phyloP scores from a whole-genome alignment of 345 rosid genomes.

The Citrus glauca region DNA sequence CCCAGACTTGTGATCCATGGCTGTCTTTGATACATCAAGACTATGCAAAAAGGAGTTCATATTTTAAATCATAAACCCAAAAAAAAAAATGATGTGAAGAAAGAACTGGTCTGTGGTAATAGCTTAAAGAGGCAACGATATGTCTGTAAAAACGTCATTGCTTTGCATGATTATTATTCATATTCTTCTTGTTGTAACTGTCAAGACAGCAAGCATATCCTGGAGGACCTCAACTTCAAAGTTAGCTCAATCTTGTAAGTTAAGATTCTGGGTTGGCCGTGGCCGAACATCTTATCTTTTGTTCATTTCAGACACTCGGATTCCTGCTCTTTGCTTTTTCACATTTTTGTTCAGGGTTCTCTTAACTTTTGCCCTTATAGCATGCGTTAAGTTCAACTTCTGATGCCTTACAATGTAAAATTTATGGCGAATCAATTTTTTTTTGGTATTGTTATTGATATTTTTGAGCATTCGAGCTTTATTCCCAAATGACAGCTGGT shows the following conservation, averaged over 20 bases:
- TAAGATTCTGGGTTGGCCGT: not conserved
- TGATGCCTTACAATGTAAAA: not conserved
- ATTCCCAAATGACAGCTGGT: not conserved
- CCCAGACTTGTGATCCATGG: not conserved
- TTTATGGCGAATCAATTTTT: too few relatives aligned
- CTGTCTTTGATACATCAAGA: not conserved
- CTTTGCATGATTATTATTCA: not conserved
- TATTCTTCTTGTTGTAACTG: not conserved
- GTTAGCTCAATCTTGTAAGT: not conserved
- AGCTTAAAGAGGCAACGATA: not conserved
- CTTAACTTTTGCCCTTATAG: not conserved
- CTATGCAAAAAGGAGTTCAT: not conserved
- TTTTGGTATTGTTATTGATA: too few relatives aligned
- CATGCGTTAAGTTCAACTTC: not conserved
- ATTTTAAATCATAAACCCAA: not conserved
- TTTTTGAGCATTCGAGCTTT: not conserved
- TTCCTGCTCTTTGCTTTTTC: not conserved
- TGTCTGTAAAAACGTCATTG: not conserved
- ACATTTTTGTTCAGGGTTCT: not conserved
- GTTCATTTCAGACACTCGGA: not conserved
- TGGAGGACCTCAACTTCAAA: not conserved
- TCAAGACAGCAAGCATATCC: not conserved
- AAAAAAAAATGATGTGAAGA: not conserved
- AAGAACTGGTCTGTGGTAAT: not conserved
- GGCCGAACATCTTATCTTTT: not conserved